Base-by-base conservation (phyloP, 257 asterid species). In the Datura wrightii region DNA sequence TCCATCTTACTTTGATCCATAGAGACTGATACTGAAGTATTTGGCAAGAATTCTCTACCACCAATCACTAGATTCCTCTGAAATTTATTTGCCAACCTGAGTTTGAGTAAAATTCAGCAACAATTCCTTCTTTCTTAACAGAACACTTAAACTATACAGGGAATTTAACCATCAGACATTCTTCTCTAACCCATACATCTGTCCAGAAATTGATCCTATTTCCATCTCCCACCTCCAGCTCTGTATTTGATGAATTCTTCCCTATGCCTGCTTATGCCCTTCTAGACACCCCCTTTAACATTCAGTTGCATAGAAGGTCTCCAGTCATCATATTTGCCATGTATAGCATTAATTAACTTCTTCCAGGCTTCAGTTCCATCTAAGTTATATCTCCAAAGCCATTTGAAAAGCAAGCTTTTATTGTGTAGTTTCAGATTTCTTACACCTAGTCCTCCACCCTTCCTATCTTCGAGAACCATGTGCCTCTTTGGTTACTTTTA, bases 161-260 rank as follows among this genome's bases (percentile, higher is more conserved):
- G 48, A 1, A 36, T 66, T 66, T 14, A 36, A 18, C 48, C 48
- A 2, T 66, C 48, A 36, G 19, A 36, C 39, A 10, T 63, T 63
- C 18, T 5, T 24, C 14, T 63, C 71, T 31, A 63, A 63, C 74
- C 48, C 46, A 66, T 6, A 66, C 36, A 66, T 66, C 74, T 66
- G 48, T 66, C 74, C 48, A 66, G 74, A 66, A 66, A 13, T 66
- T 66, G 74, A 66, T 66, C 48, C 74, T 66, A 66, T 66, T 46
- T 66, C 74, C 74, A 66, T 13, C 74, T 66, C 48, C 74, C 74
- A 36, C 74, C 74, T 36, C 46, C 48, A 13, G 19, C 11, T 36
- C 48, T 66, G 48, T 66, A 66, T 66, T 66, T 37, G 48, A 66
- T 66, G 24, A 36, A 6, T 66, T 66, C 24, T 14, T 66, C 16